Evolutionary conservation across 495 filamentous ascomycete species (phyloP).

Genomic region (Hypoxylon fuscum): DNA sequence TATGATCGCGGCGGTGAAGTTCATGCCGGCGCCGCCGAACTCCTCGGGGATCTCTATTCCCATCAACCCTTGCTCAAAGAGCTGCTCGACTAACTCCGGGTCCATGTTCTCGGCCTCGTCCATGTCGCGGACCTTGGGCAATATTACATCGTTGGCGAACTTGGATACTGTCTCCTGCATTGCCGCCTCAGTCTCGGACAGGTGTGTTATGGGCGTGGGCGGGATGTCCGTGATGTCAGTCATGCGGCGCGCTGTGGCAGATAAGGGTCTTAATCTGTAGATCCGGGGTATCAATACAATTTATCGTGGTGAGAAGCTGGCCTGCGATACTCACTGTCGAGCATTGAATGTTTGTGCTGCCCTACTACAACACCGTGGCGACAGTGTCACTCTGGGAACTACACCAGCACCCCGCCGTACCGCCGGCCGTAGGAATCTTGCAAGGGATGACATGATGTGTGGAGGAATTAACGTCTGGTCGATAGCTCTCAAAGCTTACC

Average conservation of each 20-base stretch:
- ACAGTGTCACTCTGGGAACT: slow-evolving; percentile 55
- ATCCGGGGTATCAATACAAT: slow-evolving; percentile 14
- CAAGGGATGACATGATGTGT: slow-evolving; percentile 72
- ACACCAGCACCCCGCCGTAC: slow-evolving; percentile 62
- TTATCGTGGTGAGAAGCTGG: slow-evolving; percentile 3
- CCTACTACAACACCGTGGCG: slow-evolving; percentile 53
- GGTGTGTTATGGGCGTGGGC: slow-evolving; percentile 91
- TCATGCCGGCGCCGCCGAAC: slow-evolving; percentile 96
- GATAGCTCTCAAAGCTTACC: not conserved
- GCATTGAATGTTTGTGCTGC: slow-evolving; percentile 43
- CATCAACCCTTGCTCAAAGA: slow-evolving; percentile 98
- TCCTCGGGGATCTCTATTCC: slow-evolving; percentile 97
- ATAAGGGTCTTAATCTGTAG: slow-evolving; percentile 65
- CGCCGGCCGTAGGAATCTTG: slow-evolving; percentile 72
- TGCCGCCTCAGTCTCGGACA: slow-evolving; percentile 87
- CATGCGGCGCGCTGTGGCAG: slow-evolving; percentile 70
- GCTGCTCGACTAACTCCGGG: slow-evolving; percentile 81
- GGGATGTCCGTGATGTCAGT: slow-evolving; percentile 74
- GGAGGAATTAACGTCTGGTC: not conserved
- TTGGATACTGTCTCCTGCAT: slow-evolving; percentile 92
- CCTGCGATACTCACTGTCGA: slow-evolving; percentile 52
- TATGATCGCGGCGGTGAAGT: slow-evolving; percentile 95
- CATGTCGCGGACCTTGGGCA: slow-evolving; percentile 96
- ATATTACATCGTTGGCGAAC: slow-evolving; percentile 86
- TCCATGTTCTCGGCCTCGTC: slow-evolving; percentile 98